Evolutionary conservation across 129 eudicot genomes (phyloP).

Genomic region (Mikania micrantha): DNA sequence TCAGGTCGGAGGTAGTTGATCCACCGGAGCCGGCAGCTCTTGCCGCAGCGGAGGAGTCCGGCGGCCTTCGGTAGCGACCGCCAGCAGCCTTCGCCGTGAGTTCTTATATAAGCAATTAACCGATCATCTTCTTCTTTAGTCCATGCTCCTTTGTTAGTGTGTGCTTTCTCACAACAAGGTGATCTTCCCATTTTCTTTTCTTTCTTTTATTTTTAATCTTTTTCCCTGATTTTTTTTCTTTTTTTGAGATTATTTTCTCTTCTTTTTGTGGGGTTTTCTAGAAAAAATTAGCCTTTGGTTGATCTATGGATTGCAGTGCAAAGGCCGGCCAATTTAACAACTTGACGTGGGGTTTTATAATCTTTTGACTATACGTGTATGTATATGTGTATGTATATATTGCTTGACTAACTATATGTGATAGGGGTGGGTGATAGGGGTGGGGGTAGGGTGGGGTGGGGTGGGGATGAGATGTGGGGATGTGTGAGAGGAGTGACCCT

Average conservation of each 20-base stretch:
- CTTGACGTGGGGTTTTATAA: slow-evolving; percentile 60
- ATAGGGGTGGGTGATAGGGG: neutral
- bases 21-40: slow-evolving; percentile 98
- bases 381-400: neutral
- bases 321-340: slow-evolving; percentile 42
- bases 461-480: slow-evolving; percentile 13
- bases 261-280: slow-evolving; percentile 24
- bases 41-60: slow-evolving; percentile 97
- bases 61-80: slow-evolving; percentile 96
- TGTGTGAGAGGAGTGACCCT: slow-evolving; percentile 23
- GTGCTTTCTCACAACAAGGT: slow-evolving; percentile 98
- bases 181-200: slow-evolving; percentile 77
- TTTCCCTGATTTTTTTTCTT: neutral
- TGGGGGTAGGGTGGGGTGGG: neutral
- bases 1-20: slow-evolving; percentile 90
- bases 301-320: slow-evolving; percentile 1
- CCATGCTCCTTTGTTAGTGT: slow-evolving; percentile 99
- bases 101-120: slow-evolving; percentile 59
- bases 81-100: slow-evolving; percentile 99
- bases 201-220: neutral
- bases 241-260: neutral
- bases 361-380: slow-evolving; percentile 31
- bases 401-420: slow-evolving; percentile 9
- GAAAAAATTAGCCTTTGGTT: slow-evolving; percentile 20
- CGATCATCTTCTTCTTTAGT: slow-evolving; percentile 97